Base-by-base conservation (phyloP, 1,284 basidiomycete species). In the Puccinia hordei region DNA sequence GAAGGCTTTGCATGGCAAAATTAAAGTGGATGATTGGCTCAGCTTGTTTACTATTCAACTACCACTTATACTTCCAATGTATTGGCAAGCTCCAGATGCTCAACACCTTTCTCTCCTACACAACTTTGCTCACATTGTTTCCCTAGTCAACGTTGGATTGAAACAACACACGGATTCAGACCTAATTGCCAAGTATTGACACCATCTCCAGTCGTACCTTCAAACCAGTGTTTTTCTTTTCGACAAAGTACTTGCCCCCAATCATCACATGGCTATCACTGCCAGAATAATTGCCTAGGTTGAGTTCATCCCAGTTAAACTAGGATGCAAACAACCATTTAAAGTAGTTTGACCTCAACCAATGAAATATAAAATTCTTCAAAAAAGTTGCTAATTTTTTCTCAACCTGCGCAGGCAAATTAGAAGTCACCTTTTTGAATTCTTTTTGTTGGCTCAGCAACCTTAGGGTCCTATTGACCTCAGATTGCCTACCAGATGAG, bases 231-330 rank as follows among this genome's bases (percentile, higher is more conserved):
- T 55, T 57, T 17, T 15, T 15, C 2, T 49, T 13, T 53, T 73
- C 33, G n/a, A 24, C 24, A 24, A 27, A n/a, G 8, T n/a, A 12
- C 27, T 76, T 13, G 61, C 73, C 10, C 73, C 73, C 33, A 75
- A 75, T 49, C 73, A 75, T 27, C 73, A 75, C 46, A 63, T 75
- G 57, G 30, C 73, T 35, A 75, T 75, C 19, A 74, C 61, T 53
- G 73, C 30, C 15, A 13, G 24, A 35, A 74, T 74, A 61, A 19
- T 74, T n/a, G n/a, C n/a, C 33, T 27, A 74, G 55, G 51, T 33
- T 35, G 73, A n/a, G n/a, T n/a, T 33, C 53, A 74, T 38, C 61
- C 61, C 51, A 75, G 46, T 49, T 57, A 46, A 22, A 44, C 63
- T 13, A 57, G 73, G 63, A 8, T 27, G 49, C 15, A 46, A 24